Conservation (phyloP, 495 filamentous ascomycete species). For the Paragyromitra xinjiangensis region DNA sequence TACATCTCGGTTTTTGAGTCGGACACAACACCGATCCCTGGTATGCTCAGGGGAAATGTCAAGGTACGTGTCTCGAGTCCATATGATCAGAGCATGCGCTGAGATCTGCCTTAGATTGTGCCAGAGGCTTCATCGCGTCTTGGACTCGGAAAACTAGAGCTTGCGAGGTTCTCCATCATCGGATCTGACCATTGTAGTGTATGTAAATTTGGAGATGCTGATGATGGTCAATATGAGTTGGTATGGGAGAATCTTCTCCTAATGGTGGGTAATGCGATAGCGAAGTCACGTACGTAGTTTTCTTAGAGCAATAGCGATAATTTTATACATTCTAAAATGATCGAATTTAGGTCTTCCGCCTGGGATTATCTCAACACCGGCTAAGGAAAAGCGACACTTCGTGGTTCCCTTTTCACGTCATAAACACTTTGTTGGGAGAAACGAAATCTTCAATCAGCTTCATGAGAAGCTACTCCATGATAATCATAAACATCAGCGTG, state of each 20-base stretch:
- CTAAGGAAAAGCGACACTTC: constrained; percentile 7
- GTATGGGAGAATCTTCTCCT: constrained; percentile 2
- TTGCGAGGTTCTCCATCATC: constrained; percentile 16
- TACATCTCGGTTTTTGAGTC: constrained; percentile 24
- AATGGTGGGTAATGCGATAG: not conserved
- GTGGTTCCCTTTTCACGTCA: constrained; percentile 59
- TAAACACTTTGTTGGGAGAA: constrained; percentile 61
- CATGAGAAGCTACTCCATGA: constrained; percentile 45
- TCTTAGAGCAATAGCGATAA: not conserved
- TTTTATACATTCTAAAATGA: constrained; percentile 1
- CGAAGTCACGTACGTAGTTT: constrained; percentile 9
- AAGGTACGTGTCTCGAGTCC: not conserved
- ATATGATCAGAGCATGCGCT: not conserved
- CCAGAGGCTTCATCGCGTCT: constrained; percentile 14
- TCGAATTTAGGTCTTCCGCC: not conserved
- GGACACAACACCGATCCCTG: not conserved
- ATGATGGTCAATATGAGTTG: constrained; percentile 14
- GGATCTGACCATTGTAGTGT: constrained; percentile 27
- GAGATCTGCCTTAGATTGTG: constrained; percentile 8
- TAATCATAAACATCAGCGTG: constrained; percentile 37
- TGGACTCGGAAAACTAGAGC: constrained; percentile 15
- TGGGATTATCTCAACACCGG: not conserved
- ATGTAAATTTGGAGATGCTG: constrained; percentile 26
- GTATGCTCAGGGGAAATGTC: not conserved
- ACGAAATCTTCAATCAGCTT: constrained; percentile 59